phyloP scores from a whole-genome alignment of 2,329 filamentous ascomycete genomes.

The Graphilbum fragrans region DNA sequence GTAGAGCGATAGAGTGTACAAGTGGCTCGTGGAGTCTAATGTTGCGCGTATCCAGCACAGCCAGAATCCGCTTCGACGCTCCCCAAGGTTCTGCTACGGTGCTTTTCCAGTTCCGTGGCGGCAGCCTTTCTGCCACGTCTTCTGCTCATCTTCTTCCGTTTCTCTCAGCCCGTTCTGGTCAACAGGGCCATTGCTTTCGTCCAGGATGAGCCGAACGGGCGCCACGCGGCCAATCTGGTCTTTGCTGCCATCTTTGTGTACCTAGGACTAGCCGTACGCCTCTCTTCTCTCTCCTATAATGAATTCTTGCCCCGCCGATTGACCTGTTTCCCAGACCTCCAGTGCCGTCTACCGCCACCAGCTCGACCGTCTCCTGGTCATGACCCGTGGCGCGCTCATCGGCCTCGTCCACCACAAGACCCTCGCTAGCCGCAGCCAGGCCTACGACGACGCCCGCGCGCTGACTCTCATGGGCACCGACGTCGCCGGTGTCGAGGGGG shows the following conservation, averaged over 20 bases:
- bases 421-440: not conserved
- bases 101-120: constrained; percentile 17
- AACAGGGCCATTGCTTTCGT: constrained; percentile 20
- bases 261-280: constrained; percentile 22
- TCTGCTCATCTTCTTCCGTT: constrained; percentile 25
- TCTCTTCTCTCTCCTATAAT: not conserved
- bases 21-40: too few relatives aligned
- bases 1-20: not conserved
- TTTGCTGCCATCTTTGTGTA: constrained; percentile 21
- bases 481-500: constrained; percentile 19
- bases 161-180: constrained; percentile 27
- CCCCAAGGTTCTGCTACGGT: constrained; percentile 17
- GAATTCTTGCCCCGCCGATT: not conserved
- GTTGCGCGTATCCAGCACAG: constrained; percentile 1
- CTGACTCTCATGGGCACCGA: constrained; percentile 29
- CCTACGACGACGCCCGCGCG: constrained; percentile 19
- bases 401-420: constrained; percentile 11
- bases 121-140: constrained; percentile 22
- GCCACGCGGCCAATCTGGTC: constrained; percentile 15
- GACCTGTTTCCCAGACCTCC: constrained; percentile 8
- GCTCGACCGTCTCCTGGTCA: constrained; percentile 12
- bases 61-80: constrained; percentile 16
- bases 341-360: constrained; percentile 12
- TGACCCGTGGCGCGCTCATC: constrained; percentile 11
- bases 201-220: not conserved